Conservation (phyloP, 169 alveolate genomes). For the Cystoisospora suis region DNA sequence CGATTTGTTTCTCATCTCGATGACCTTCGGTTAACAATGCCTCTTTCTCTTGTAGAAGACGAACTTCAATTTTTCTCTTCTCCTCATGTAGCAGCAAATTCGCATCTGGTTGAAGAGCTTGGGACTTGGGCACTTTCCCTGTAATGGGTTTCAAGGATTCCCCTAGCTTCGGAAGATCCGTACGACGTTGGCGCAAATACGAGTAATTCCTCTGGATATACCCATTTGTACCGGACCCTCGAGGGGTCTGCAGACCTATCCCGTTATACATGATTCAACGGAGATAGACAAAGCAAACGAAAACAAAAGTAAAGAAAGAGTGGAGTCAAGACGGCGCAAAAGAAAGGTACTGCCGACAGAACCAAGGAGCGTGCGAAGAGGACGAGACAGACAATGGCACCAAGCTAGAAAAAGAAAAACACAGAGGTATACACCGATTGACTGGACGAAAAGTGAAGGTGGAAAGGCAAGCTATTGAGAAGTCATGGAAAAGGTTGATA, state of each 20-base stretch:
- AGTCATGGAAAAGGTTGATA: too few species aligned
- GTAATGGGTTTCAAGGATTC: background rate
- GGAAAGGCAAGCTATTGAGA: too few species aligned
- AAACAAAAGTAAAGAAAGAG: background rate
- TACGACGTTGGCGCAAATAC: conserved; percentile 68
- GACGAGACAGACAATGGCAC: background rate
- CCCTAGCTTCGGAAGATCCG: conserved; percentile 48
- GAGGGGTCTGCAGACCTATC: conserved; percentile 86
- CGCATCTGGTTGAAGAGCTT: conserved; percentile 68
- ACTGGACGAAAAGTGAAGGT: too few species aligned
- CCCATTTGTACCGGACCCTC: conserved; percentile 92
- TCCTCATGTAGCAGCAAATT: conserved; percentile 82
- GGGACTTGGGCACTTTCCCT: conserved; percentile 63
- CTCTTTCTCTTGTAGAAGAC: conserved; percentile 66
- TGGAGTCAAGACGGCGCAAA: background rate
- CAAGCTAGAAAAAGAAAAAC: background rate
- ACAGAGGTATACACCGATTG: too few species aligned
- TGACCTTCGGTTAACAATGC: conserved; percentile 42
- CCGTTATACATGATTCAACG: conserved; percentile 82
- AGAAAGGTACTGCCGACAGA: background rate
- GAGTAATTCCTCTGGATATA: conserved; percentile 84
- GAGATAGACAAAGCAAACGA: background rate
- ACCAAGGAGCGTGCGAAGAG: too few species aligned
- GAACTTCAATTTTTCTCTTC: conserved; percentile 80
- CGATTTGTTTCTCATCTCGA: background rate